phyloP scores from a whole-genome alignment of 108 stramenopile genomes.

The Cyclostephanos invisitatus region DNA sequence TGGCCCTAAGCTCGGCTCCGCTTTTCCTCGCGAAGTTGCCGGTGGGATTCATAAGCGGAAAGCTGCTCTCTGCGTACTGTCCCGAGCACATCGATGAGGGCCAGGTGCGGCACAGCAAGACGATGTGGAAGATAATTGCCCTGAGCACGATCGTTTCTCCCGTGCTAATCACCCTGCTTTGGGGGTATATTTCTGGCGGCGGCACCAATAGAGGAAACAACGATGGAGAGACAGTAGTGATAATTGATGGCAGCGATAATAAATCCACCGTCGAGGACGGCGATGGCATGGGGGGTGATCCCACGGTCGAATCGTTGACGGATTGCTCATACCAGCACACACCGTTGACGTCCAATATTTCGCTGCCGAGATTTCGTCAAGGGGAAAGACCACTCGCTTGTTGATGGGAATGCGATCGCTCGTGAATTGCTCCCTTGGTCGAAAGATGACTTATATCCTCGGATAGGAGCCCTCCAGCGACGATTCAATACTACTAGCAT shows the following conservation, averaged over 20 bases:
- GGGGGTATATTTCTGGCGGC: slow-evolving; percentile 60
- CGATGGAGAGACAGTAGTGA: slow-evolving; percentile 22
- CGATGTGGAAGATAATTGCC: slow-evolving; percentile 83
- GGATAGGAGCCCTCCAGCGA: too few relatives aligned
- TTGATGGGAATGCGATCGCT: background rate
- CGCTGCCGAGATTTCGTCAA: slow-evolving; percentile 34
- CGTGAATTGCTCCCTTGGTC: background rate
- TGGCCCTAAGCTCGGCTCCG: slow-evolving; percentile 80
- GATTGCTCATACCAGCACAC: slow-evolving; percentile 27
- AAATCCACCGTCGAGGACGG: slow-evolving; percentile 10
- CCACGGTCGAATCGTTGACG: background rate
- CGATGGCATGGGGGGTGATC: slow-evolving; percentile 19
- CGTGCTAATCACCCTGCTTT: slow-evolving; percentile 62
- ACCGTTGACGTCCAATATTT: slow-evolving; percentile 36
- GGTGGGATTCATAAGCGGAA: slow-evolving; percentile 76
- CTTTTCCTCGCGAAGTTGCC: slow-evolving; percentile 83
- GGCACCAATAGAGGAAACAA: slow-evolving; percentile 1
- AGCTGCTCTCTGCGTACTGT: slow-evolving; percentile 64
- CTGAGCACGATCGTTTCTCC: slow-evolving; percentile 62
- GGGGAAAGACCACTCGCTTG: background rate
- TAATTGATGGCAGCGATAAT: slow-evolving; percentile 1
- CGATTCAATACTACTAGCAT: too few relatives aligned
- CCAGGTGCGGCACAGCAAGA: slow-evolving; percentile 56
- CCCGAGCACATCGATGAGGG: slow-evolving; percentile 60
- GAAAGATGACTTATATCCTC: background rate